Base-by-base conservation (phyloP, 208 protist genomes). In the Leishmania martiniquensis region DNA sequence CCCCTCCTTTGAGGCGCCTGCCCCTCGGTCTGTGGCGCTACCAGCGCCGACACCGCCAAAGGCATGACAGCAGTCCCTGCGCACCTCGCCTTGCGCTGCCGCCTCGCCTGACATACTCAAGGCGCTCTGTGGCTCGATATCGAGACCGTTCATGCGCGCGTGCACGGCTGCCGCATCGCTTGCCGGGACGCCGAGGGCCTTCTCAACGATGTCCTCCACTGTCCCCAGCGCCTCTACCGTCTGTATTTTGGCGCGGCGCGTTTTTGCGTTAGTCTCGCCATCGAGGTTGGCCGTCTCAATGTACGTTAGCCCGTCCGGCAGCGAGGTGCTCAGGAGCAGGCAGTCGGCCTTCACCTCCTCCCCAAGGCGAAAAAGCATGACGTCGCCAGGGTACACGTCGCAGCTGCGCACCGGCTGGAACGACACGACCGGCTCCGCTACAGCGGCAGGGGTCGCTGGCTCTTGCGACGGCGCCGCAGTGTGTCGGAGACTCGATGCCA, bases 231-330 rank as follows among this genome's bases (percentile, higher is more conserved):
- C 47, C 71, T 93, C 89, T 52, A 95, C 82, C 1, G 89, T 93
- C 62, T 90, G 71, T 47, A 85, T 82, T 68, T 90, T 90, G 32
- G 91, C 92, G 12, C 91, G 84, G 2, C 92, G 86, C 39, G 90
- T 89, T 81, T 98, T 98, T 69, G 95, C 86, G 80, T 95, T 97
- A 15, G 93, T 98, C 79, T 98, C 93, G n/a, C 96, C 96, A 77
- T 98, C 94, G n/a, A 98, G 85, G 80, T 97, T 94, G 51, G 87
- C 84, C 0, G 96, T 98, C 75, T 98, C 94, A 76, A 98, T 93
- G 85, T 97, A 97, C 47, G 90, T 90, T 2, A 96, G 85, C 7
- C 93, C 93, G 77, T 95, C 91, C n/a, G 87, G 80, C 15, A 93
- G 82, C 22, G 85, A 90, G 1, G 89, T 90, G 72, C 92, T 93